Evolutionary conservation across 495 filamentous ascomycete genomes (phyloP).

Genomic region (Clavariopsis aquatica): DNA sequence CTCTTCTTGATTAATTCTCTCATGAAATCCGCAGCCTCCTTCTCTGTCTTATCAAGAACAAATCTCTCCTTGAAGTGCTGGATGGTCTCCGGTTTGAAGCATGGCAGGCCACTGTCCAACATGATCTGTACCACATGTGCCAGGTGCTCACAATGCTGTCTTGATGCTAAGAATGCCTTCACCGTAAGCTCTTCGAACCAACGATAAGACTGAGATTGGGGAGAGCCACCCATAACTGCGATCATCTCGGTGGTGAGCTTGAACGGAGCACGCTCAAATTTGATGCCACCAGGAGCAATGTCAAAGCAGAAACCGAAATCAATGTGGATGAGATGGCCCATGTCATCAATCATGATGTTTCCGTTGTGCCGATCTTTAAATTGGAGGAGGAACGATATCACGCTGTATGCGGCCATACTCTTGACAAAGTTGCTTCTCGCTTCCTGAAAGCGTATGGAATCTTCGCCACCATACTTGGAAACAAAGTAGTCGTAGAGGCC

Average conservation of each 20-base stretch:
- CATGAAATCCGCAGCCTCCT: constrained; percentile 95
- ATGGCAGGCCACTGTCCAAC: constrained; percentile 94
- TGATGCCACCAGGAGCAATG: constrained; percentile 93
- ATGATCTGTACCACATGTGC: constrained; percentile 87
- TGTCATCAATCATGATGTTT: constrained; percentile 99
- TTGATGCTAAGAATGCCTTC: constrained; percentile 91
- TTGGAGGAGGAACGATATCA: constrained; percentile 93
- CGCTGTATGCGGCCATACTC: constrained; percentile 99
- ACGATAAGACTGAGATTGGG: constrained; percentile 80
- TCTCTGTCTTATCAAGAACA: constrained; percentile 87
- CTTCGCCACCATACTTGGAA: constrained; percentile 93
- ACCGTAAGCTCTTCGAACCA: constrained; percentile 97
- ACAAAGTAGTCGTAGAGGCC: constrained; percentile 98
- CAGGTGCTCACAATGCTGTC: constrained; percentile 82
- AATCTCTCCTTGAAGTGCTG: constrained; percentile 91
- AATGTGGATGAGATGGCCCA: constrained; percentile 96
- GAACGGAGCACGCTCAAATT: constrained; percentile 97
- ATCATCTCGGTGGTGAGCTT: constrained; percentile 98
- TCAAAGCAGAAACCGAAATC: constrained; percentile 99
- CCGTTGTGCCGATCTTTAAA: constrained; percentile 99
- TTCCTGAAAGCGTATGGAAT: constrained; percentile 90
- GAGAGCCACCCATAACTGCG: constrained; percentile 89
- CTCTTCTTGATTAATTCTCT: constrained; percentile 83
- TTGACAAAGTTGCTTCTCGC: constrained; percentile 97
- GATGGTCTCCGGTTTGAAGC: constrained; percentile 96